Evolutionary conservation across 2,329 filamentous ascomycete species (phyloP), one percentile per base, ranked within the genome.

Genomic region (Diaporthe sp.): DNA sequence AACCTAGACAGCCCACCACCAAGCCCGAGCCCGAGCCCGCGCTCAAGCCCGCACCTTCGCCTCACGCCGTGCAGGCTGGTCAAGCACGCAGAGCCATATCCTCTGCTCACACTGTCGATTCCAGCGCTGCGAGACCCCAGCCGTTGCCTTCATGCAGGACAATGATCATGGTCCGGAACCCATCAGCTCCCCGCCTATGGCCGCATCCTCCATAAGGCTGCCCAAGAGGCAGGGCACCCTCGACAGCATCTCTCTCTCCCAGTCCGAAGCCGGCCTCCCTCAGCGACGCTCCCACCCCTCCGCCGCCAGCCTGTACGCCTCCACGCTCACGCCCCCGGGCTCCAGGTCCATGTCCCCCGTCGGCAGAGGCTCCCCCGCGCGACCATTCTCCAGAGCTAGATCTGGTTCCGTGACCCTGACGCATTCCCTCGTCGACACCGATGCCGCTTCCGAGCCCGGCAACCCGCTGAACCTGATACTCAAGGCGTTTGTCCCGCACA

Each of bases 401-500:
- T 91, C 91, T 77, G 88, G 87, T 44, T 84, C 85, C 44, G 84
- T 85, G 19, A 81, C 84, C 15, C 79, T 80, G 49, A 85, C 84
- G 68, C 86, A 86, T 73, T 86, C 85, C 13, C 83, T 90, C 3
- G 82, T 87, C 3, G 86, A 88, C 51, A 84, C 83, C 2, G 82
- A 81, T 53, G 83, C 83, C 1, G 85, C 84, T 15, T 86, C 88
- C 58, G 86, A 84, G 75, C 87, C 88, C 1, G 85, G 87, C 15
- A 90, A 92, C 75, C 90, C 91, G 44, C 83, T 91, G 31, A 89
- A 88, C 78, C 86, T 98, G 68, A 93, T 98, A 58, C 88, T 97
- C 72, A 93, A 93, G 76, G 93, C 95, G 3, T 98, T 98, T 82
- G 94, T 96, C 19, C 97, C 97, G 1, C 94, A 97, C 78, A 92